Base-by-base conservation (phyloP, 2,329 filamentous ascomycete species). In the Atkinsonella hypoxylon region DNA sequence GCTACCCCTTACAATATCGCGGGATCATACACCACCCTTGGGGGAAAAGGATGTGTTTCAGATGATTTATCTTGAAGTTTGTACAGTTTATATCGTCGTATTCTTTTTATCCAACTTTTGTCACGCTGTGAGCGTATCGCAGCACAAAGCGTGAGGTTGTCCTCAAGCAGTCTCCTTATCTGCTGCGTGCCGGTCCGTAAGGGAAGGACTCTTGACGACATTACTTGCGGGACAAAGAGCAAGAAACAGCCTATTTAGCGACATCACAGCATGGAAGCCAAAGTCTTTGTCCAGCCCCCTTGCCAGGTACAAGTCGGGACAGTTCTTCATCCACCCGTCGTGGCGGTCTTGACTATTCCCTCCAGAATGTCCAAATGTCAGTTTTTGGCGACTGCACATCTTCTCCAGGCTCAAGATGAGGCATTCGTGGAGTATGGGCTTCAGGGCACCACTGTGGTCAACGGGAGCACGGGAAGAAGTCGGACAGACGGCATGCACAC, bases 211-310 rank as follows among this genome's bases (percentile, higher is more conserved):
- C n/a, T n/a, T n/a, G n/a, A n/a, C n/a, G n/a, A n/a, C n/a, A 6
- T 26, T 26, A 5, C 8, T 22, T 42, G 26, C 7, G 47, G 2
- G 22, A 41, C 38, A 12, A 17, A 3, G 12, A 10, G 30, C 38
- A 1, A 39, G 12, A 20, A 13, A 5, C 38, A 40, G 34, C 7
- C 32, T 30, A 2, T n/a, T 20, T 26, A 13, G 17, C 11, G 2
- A 26, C 13, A n/a, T 22, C 44, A 17, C 43, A 52, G 32, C n/a
- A 57, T 58, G 54, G 20, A 50, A 30, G 49, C 50, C 34, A 42
- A 34, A 8, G 55, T 67, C 42, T 54, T 46, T 36, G 50, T 63
- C 36, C 59, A 62, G 20, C 62, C 62, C 8, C 59, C 62, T 3
- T 43, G 53, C 7, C 48, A 53, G 30, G 52, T 49, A 10, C 53